Evolutionary conservation across 257 asterid species (phyloP).

Genomic region (Plantago elongata): DNA sequence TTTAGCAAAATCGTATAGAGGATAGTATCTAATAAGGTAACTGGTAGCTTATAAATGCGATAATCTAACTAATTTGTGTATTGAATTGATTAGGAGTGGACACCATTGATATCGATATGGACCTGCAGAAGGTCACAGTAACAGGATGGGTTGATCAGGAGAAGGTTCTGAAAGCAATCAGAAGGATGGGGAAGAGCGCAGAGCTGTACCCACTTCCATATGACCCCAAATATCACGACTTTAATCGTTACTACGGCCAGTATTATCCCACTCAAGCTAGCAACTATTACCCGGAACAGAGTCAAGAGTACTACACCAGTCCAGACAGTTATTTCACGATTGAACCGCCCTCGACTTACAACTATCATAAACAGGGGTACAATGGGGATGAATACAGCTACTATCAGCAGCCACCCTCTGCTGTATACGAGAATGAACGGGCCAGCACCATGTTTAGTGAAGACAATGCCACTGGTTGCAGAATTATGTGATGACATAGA

Average conservation of each 20-base stretch:
- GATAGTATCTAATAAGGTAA: neutral
- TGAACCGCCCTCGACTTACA: slow-evolving; percentile 36
- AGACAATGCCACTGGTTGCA: slow-evolving; percentile 62
- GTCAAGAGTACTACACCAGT: neutral
- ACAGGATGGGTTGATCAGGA: slow-evolving; percentile 56
- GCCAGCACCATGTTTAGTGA: slow-evolving; percentile 56
- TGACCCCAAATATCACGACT: slow-evolving; percentile 57
- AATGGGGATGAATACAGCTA: slow-evolving; percentile 53
- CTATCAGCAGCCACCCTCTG: slow-evolving; percentile 47
- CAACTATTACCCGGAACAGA: slow-evolving; percentile 6
- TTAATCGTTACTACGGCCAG: slow-evolving; percentile 37
- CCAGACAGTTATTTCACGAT: slow-evolving; percentile 14
- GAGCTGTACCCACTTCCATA: slow-evolving; percentile 83
- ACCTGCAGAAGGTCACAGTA: slow-evolving; percentile 64
- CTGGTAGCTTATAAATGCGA: neutral
- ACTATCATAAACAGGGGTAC: slow-evolving; percentile 56
- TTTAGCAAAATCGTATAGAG: too few relatives aligned
- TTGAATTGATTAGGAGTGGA: slow-evolving; percentile 44
- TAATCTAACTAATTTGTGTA: neutral
- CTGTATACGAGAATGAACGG: slow-evolving; percentile 29
- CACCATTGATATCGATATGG: slow-evolving; percentile 54
- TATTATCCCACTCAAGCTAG: slow-evolving; percentile 22
- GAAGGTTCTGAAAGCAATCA: slow-evolving; percentile 52
- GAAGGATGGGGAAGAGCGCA: slow-evolving; percentile 51
- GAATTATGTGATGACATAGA: slow-evolving; percentile 43